Conservation (phyloP, 2,329 filamentous ascomycete genomes). For the Lachnellula subtilissima region DNA sequence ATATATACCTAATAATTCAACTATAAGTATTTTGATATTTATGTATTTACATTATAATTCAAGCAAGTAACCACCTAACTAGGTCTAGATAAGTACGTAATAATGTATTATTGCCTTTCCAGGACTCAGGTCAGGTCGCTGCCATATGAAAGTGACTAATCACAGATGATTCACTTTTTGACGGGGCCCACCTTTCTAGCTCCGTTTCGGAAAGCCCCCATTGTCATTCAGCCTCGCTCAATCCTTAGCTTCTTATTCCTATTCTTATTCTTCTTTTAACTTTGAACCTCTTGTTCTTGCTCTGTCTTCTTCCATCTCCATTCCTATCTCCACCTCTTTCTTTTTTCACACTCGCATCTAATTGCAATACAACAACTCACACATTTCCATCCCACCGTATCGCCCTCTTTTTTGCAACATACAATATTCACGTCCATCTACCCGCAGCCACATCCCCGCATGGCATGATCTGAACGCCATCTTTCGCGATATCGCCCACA, state of each 20-base stretch:
- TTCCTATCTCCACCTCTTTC: background rate
- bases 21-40: background rate
- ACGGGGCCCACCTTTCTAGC: background rate
- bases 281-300: too few species aligned
- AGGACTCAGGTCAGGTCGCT: too few species aligned
- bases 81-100: background rate
- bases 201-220: too few species aligned
- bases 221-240: too few species aligned
- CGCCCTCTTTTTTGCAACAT: background rate
- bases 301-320: background rate
- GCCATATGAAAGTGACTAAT: background rate
- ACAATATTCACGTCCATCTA: too few species aligned
- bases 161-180: background rate
- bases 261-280: too few species aligned
- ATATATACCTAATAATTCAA: background rate
- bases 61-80: background rate
- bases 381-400: background rate
- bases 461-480: conserved; percentile 8
- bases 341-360: background rate
- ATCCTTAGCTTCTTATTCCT: too few species aligned
- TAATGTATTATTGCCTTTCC: background rate
- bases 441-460: background rate
- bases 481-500: background rate
- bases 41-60: background rate
- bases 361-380: background rate